Percentiles rank a stretch among this genome's conserved stretches.
phyloP scores from a whole-genome alignment of 169 alveolate genomes.

The Plasmodium gonderi region DNA sequence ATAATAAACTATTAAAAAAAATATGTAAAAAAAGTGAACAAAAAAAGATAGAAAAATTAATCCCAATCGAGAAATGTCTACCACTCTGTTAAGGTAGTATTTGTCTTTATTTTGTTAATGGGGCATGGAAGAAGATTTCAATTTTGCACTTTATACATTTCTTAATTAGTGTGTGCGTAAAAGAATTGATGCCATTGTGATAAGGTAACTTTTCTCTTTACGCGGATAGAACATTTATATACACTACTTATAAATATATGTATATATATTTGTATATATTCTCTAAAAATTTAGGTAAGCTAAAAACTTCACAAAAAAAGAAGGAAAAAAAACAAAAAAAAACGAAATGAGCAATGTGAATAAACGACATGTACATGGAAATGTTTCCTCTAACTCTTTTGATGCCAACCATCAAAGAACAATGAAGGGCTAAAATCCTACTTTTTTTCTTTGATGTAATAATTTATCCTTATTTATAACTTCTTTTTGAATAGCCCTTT shows the following conservation, averaged over 20 bases:
- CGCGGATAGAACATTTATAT: neutral
- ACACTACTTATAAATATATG: no score
- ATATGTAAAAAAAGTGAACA: neutral
- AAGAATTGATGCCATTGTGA: neutral
- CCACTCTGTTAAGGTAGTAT: neutral
- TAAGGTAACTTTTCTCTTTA: neutral
- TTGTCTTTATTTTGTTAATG: neutral
- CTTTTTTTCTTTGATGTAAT: slow-evolving; percentile 11
- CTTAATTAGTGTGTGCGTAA: neutral
- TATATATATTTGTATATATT: no score
- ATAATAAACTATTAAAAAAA: neutral
- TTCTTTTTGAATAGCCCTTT: slow-evolving; percentile 59
- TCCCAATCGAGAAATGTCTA: neutral
- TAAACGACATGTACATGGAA: neutral
- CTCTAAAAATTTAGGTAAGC: neutral
- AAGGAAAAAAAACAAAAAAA: neutral
- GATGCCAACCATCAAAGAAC: no score
- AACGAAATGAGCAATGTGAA: neutral
- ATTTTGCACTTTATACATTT: neutral
- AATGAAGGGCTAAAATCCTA: neutral
- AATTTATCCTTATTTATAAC: slow-evolving; percentile 18
- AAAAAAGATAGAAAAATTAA: neutral
- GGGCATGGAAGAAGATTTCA: neutral
- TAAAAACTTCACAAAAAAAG: neutral
- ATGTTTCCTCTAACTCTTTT: neutral